These are phyloP conservation scores for Paxillus ammoniavirescens DNA, from an alignment of 768 basidiomycete species.

Conservation along the genomic window DNA sequence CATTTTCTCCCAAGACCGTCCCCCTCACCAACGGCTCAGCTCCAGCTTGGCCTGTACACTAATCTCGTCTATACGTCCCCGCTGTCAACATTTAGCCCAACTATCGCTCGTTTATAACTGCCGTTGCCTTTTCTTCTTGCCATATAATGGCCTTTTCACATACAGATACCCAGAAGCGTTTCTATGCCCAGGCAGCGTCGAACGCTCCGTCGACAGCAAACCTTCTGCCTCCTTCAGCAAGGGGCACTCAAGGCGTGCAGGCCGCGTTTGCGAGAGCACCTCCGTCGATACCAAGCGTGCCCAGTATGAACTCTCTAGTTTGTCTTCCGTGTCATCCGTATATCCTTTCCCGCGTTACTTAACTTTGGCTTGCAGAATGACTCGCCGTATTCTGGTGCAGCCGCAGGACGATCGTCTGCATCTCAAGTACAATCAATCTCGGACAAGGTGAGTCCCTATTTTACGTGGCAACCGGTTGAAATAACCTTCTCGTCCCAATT, in stretches of 20 bases:
- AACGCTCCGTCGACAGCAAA: conserved; percentile 51
- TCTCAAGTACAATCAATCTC: conserved; percentile 46
- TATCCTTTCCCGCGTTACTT: background rate
- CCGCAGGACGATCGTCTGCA: conserved; percentile 29
- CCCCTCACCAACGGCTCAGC: background rate
- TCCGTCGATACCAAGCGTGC: conserved; percentile 32
- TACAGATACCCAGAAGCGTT: conserved; percentile 40
- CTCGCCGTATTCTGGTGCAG: conserved; percentile 38
- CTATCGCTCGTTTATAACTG: conserved; percentile 19
- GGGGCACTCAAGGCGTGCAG: conserved; percentile 34
- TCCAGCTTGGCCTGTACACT: conserved; percentile 5
- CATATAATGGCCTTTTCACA: conserved; percentile 23
- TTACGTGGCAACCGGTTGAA: background rate
- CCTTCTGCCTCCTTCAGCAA: conserved; percentile 42
- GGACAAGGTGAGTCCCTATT: conserved; percentile 48
- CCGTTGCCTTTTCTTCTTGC: conserved; percentile 8
- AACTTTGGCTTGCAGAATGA: conserved; percentile 30
- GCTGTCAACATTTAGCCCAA: background rate
- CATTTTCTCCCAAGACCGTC: background rate
- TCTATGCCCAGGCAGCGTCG: conserved; percentile 38
- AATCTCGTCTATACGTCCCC: background rate
- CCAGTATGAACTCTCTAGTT: conserved; percentile 45
- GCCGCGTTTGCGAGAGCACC: conserved; percentile 44
- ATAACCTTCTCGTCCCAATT: too few relatives aligned
- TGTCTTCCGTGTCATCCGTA: conserved; percentile 11